phyloP scores from a whole-genome alignment of 106 monocot species.

The Agapanthus africanus region DNA sequence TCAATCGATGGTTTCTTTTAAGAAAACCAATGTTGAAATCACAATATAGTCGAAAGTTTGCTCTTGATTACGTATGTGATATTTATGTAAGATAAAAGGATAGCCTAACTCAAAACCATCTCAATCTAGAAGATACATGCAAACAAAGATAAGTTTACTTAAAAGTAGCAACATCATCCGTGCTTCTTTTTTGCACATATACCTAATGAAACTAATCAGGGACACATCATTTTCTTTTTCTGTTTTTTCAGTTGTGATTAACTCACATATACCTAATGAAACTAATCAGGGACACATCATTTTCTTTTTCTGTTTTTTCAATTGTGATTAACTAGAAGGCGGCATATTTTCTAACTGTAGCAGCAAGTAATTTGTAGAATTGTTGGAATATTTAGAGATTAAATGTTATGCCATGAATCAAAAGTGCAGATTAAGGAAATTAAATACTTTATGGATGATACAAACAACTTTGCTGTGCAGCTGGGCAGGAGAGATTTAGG shows the following conservation, averaged over 20 bases:
- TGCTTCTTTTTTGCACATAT: background rate
- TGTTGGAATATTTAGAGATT: background rate
- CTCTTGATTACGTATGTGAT: too few species aligned
- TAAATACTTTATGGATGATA: background rate
- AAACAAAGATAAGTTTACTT: too few species aligned
- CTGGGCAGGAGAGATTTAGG: constrained; percentile 95
- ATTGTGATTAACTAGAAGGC: background rate
- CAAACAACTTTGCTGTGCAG: constrained; percentile 29
- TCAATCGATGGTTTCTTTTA: too few species aligned
- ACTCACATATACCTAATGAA: background rate
- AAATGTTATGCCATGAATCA: background rate
- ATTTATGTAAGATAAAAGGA: too few species aligned
- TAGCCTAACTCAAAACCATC: too few species aligned
- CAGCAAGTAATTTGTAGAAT: too few species aligned
- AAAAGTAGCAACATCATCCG: too few species aligned
- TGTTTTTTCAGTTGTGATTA: background rate
- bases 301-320: background rate
- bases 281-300: background rate
- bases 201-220: background rate
- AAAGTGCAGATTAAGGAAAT: background rate
- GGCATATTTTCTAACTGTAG: too few species aligned
- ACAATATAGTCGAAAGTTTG: too few species aligned
- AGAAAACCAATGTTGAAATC: too few species aligned
- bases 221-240: background rate
- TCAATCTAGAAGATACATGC: too few species aligned